Conservation (phyloP, 164 flowering plant species). For the Saururus chinensis region DNA sequence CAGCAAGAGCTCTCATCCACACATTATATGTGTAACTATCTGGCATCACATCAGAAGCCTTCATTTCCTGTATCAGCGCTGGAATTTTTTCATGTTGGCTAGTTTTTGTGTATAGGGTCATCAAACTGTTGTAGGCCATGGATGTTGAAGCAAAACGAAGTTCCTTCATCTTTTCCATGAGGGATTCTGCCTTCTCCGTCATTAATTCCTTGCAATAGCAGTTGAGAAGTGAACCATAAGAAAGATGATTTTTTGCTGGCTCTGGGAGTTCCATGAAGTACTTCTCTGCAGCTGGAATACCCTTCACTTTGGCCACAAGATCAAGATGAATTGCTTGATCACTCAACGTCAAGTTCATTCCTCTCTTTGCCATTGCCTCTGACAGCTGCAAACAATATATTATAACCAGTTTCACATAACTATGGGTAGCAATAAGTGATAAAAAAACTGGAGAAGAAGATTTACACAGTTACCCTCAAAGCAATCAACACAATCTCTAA, state of each 20-base stretch:
- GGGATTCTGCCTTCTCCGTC: conserved; percentile 81
- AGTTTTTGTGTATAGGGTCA: conserved; percentile 69
- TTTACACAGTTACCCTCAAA: not conserved
- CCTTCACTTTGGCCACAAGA: conserved; percentile 64
- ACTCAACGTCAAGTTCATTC: conserved; percentile 77
- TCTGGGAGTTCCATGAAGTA: conserved; percentile 76
- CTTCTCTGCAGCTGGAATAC: conserved; percentile 65
- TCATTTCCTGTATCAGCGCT: conserved; percentile 72
- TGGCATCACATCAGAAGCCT: conserved; percentile 41
- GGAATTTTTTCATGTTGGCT: conserved; percentile 63
- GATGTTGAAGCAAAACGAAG: conserved; percentile 47
- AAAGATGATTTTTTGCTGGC: conserved; percentile 58
- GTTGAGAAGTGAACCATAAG: conserved; percentile 83
- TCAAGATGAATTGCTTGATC: conserved; percentile 93
- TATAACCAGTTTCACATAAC: not conserved
- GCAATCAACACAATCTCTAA: not conserved
- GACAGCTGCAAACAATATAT: conserved; percentile 44
- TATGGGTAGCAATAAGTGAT: not conserved
- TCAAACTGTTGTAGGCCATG: conserved; percentile 84
- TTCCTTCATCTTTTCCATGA: conserved; percentile 90
- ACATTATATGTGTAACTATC: conserved; percentile 72
- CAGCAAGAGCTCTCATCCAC: conserved; percentile 92
- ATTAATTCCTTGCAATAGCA: conserved; percentile 80
- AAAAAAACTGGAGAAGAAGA: conserved; percentile 2
- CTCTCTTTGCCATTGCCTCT: conserved; percentile 55